Base-by-base conservation (phyloP, 805 yeast genomes). In the Yarrowia osloensis region DNA sequence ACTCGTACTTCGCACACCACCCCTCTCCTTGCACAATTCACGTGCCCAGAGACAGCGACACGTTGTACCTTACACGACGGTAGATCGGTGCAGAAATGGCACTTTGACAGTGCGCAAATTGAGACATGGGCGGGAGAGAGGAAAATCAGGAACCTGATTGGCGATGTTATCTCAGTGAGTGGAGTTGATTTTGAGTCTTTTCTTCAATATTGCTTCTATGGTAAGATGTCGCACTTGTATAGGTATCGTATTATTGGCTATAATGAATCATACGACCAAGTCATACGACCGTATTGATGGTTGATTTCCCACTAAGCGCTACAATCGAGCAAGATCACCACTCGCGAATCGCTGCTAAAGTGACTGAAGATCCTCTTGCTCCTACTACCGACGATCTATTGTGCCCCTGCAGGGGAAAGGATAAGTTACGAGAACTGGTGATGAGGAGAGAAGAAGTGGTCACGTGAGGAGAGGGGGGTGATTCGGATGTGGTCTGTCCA, bases 11-110 rank as follows among this genome's bases (percentile, higher is more conserved):
- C n/a, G n/a, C n/a, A n/a, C n/a, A n/a, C n/a, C n/a, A n/a, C n/a
- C n/a, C n/a, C n/a, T n/a, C 7, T 4, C 7, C 6, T 12, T 15
- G 39, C 4, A 15, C 39, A 17, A 13, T 15, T 33, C 39, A 33
- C 39, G 39, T 33, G 17, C n/a, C 39, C n/a, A 3, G 3, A 7
- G 13, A 24, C 49, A 5, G 2, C 6, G 11, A 44, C 49, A 42
- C 47, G 29, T 19, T 19, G 54, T 49, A 49, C 54, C 54, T 49
- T 49, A 12, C 54, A 49, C 54, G 24, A 19, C 33, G 17, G 54
- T 26, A 26, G 52, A 49, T 49, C 37, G 3, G 22, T 49, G 54
- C 54, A 49, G 35, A 49, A 11, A 26, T 28, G 17, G 17, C 15
- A n/a, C 35, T 11, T 28, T 28, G 9, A 5, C n/a, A 12, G 54